Evolutionary conservation across 2,329 filamentous ascomycete genomes (phyloP), one percentile per base, ranked within the genome.

Genomic region (Alternaria brassicae): DNA sequence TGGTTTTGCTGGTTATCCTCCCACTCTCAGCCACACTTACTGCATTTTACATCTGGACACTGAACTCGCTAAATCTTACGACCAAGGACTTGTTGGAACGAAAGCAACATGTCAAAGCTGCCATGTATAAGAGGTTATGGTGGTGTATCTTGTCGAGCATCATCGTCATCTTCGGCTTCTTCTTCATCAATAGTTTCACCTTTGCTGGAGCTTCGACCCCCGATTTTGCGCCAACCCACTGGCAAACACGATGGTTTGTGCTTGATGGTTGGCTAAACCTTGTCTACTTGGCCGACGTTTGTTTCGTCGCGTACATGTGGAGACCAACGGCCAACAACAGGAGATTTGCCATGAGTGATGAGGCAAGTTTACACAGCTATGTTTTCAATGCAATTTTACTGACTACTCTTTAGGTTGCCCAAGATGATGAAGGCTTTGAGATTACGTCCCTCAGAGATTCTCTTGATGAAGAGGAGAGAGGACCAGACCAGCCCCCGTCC

Each of bases 71-170:
- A 58, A 97, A 94, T 78, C 84, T 90, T 58, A 99, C 95, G 0
- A 94, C 98, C 82, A 98, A 97, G 80, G 94, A 98, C 72, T 85
- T 99, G n/a, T 86, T 91, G 55, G 92, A 97, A 72, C 89, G 95
- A 66, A 97, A 97, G 80, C 95, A 99, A 80, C 90, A 91, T 70
- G 89, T 90, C 70, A 99, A 99, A 77, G 92, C 93, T 47, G 80
- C 87, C 79, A 99, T 99, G 96, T 99, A 98, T 81, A 93, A 91
- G 81, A 96, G 96, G 78, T 87, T 99, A 13, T 99, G 96, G 93
- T 99, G 93, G 93, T 94, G 92, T 77, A 97, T 99, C 60, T 84
- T 99, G 44, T 84, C 87, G 64, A 96, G 91, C 76, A 96, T 99
- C 75, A 81, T 98, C 48, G 92, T 98, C 69, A 97, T 98, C 69